Evolutionary conservation across 495 filamentous ascomycete species (phyloP).

Genomic region (Xylaria longipes): DNA sequence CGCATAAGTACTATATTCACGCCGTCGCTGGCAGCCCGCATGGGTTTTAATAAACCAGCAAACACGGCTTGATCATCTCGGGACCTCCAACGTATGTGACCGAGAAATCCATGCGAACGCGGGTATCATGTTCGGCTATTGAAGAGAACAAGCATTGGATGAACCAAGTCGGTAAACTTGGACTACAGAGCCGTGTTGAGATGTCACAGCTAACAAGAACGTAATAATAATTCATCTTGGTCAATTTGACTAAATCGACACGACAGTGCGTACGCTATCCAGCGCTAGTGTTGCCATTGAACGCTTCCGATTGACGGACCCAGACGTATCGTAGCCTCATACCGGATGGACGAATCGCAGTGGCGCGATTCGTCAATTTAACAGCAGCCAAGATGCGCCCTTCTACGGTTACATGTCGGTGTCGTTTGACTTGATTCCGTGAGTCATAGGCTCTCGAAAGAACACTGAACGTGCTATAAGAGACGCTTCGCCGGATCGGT

Average conservation of each 20-base stretch:
- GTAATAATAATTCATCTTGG: slow-evolving; percentile 5
- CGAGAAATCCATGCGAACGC: not conserved
- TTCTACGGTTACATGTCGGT: not conserved
- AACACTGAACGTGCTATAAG: not conserved
- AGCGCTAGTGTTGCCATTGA: not conserved
- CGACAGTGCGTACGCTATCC: not conserved
- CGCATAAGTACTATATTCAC: not conserved
- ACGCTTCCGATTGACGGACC: not conserved
- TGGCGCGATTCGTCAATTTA: slow-evolving; percentile 11
- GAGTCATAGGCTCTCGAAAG: not conserved
- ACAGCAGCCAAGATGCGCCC: slow-evolving; percentile 14
- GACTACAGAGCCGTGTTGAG: not conserved
- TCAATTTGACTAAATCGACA: not conserved
- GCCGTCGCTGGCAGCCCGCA: not conserved
- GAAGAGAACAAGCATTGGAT: not conserved
- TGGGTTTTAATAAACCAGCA: not conserved
- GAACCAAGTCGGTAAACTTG: not conserved
- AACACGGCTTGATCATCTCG: not conserved
- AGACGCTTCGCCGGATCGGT: not conserved
- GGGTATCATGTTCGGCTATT: not conserved
- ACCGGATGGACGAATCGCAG: slow-evolving; percentile 3
- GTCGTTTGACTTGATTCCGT: not conserved
- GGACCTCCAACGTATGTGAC: not conserved
- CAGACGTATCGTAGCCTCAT: not conserved
- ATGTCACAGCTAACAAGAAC: not conserved